These are phyloP conservation scores for Apiospora malaysiana DNA, from an alignment of 2,329 filamentous ascomycete species.

Conservation along the genomic window DNA sequence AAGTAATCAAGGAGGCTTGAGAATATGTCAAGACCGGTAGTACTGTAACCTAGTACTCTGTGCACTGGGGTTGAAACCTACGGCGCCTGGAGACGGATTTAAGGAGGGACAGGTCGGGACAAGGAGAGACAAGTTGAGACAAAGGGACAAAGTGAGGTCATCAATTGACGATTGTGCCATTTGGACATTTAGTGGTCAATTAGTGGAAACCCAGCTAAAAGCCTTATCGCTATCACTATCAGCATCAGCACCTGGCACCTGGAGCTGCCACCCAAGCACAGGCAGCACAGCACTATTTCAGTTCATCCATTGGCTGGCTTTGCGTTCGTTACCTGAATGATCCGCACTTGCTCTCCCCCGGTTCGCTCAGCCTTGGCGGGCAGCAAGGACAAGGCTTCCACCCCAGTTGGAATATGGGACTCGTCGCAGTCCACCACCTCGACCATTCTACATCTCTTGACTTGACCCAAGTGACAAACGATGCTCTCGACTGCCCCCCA, in stretches of 20 bases:
- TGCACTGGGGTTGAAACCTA: background rate
- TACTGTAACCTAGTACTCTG: background rate
- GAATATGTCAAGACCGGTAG: background rate
- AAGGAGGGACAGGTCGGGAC: background rate
- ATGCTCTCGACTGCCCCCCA: background rate
- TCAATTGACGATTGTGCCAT: background rate
- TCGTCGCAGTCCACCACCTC: background rate
- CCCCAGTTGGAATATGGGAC: background rate
- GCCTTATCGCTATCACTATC: constrained; percentile 14
- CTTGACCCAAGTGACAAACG: background rate
- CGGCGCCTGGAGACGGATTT: background rate
- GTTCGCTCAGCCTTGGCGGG: constrained; percentile 16
- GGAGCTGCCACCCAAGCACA: background rate
- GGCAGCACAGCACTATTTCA: background rate
- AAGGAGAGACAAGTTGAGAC: no score
- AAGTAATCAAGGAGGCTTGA: background rate
- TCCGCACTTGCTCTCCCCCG: background rate
- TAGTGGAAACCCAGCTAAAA: background rate
- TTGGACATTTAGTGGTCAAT: background rate
- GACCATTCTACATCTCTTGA: constrained; percentile 1
- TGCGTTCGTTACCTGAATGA: background rate
- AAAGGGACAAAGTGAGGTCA: constrained; percentile 8
- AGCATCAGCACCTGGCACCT: background rate
- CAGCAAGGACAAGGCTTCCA: constrained; percentile 17
- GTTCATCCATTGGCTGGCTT: background rate